Evolutionary conservation across 257 asterid genomes (phyloP).

Genomic region (Lavandula angustifolia): DNA sequence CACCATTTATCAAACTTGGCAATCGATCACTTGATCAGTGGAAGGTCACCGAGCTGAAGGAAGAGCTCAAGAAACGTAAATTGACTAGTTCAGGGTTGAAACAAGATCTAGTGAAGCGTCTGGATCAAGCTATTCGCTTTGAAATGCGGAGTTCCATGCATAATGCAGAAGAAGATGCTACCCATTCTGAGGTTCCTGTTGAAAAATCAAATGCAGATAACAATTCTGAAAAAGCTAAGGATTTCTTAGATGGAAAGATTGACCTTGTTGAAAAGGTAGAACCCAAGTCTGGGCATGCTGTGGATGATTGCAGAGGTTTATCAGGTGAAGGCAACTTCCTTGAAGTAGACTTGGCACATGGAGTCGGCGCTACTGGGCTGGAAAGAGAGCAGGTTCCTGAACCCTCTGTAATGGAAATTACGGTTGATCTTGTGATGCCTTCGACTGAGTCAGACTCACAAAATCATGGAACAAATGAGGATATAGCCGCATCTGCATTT

Average conservation of each 20-base stretch:
- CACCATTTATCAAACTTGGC: constrained; percentile 66
- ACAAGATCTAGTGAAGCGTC: constrained; percentile 73
- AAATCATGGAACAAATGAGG: constrained; percentile 25
- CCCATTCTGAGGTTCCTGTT: constrained; percentile 36
- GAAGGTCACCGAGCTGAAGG: constrained; percentile 91
- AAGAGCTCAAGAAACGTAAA: constrained; percentile 81
- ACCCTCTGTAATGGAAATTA: constrained; percentile 35
- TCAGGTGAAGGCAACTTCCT: constrained; percentile 31
- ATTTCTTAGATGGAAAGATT: constrained; percentile 30
- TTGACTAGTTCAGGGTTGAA: constrained; percentile 75
- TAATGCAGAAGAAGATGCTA: constrained; percentile 31
- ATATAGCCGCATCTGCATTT: constrained; percentile 24
- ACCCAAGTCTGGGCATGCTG: constrained; percentile 33
- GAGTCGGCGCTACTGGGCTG: constrained; percentile 28
- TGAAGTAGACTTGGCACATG: constrained; percentile 40
- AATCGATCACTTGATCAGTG: constrained; percentile 77
- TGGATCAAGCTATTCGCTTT: constrained; percentile 68
- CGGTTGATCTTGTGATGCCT: constrained; percentile 37
- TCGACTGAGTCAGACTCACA: constrained; percentile 27
- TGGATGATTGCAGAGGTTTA: constrained; percentile 32
- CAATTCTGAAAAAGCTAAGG: constrained; percentile 35
- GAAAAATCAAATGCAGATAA: constrained; percentile 36
- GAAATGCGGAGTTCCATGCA: constrained; percentile 45
- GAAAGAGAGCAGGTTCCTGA: constrained; percentile 40
- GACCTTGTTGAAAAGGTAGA: constrained; percentile 33